These are phyloP conservation scores for Triticum monococcum DNA, from an alignment of 176 grass and related monocot species.

Conservation along the genomic window DNA sequence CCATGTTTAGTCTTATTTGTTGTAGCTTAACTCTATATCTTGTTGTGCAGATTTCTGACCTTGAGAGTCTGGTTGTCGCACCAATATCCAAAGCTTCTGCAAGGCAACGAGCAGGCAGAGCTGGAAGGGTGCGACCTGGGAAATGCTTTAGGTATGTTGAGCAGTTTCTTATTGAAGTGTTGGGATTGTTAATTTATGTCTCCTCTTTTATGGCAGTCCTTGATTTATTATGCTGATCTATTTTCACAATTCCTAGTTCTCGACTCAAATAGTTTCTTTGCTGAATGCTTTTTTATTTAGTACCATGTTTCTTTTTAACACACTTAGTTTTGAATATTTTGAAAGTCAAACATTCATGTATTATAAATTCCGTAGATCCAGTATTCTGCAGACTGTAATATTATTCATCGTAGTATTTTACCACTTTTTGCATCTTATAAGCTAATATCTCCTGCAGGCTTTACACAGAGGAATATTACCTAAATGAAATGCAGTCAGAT, in stretches of 20 bases:
- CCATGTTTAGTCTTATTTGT: not conserved
- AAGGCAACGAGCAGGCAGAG: slow-evolving; percentile 89
- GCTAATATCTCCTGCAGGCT: slow-evolving; percentile 54
- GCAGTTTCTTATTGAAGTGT: not conserved
- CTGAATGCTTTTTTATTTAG: not conserved
- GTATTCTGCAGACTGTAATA: not conserved
- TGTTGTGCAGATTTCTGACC: slow-evolving; percentile 69
- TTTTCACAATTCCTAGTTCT: slow-evolving; percentile 11
- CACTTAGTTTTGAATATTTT: slow-evolving; percentile 14
- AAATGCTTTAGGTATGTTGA: slow-evolving; percentile 84
- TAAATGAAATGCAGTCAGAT: slow-evolving; percentile 86
- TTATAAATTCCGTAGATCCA: not conserved
- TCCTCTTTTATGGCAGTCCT: not conserved
- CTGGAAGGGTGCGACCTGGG: slow-evolving; percentile 89
- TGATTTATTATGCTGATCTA: not conserved
- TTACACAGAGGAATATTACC: slow-evolving; percentile 94
- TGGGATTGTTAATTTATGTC: slow-evolving; percentile 7
- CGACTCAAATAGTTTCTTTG: not conserved
- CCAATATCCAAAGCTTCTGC: slow-evolving; percentile 98
- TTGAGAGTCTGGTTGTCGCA: slow-evolving; percentile 86
- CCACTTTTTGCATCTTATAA: slow-evolving; percentile 17
- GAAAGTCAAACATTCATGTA: not conserved
- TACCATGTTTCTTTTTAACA: not conserved
- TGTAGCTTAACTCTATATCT: slow-evolving; percentile 1
- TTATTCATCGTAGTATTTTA: not conserved